Evolutionary conservation across 345 rosid genomes (phyloP), one percentile per base, ranked within the genome.

Genomic region (Ricinus communis): DNA sequence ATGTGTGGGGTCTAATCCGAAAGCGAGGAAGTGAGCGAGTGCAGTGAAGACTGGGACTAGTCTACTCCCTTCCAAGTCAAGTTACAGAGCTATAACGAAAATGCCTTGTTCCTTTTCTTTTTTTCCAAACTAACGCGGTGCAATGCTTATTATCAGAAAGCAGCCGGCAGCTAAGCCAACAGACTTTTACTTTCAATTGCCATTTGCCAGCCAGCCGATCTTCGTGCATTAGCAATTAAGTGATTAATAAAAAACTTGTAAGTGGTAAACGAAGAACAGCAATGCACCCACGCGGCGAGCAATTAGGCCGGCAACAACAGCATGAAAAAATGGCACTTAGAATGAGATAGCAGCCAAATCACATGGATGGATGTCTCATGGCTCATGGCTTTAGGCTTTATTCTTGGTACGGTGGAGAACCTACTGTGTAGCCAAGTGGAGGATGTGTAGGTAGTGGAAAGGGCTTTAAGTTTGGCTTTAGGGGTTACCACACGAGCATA

Each of bases 1-100:
- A 5, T 16, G 31, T 6, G n/a, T n/a, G n/a, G 62, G 62, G 62
- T 31, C 65, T 16, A 19, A n/a, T 33, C 4, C 0, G 46, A 5
- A 60, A 55, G 27, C 5, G 65, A 12, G 50, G n/a, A 24, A 66
- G 71, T n/a, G 53, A 57, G 71, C 31, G 55, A 57, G 71, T 53
- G 58, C 53, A 68, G 73, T 61, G 47, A 59, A 60, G 72, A 38
- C 66, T 22, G 70, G 51, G 9, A 21, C 30, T 22, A 13, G 49
- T 28, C 12, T 77, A 53, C 75, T 31, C 43, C n/a, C 0, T 70
- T 73, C 83, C 72, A 67, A 73, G 75, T 70, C 73, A 45, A 80
- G 1, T n/a, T n/a, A n/a, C n/a, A n/a, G n/a, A n/a, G n/a, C n/a
- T n/a, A 73, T 63, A 33, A 49, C 22, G 18, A n/a, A 22, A 36